Evolutionary conservation across 2,329 filamentous ascomycete genomes (phyloP), one percentile per base, ranked within the genome.

Genomic region (Cytospora chrysosperma): DNA sequence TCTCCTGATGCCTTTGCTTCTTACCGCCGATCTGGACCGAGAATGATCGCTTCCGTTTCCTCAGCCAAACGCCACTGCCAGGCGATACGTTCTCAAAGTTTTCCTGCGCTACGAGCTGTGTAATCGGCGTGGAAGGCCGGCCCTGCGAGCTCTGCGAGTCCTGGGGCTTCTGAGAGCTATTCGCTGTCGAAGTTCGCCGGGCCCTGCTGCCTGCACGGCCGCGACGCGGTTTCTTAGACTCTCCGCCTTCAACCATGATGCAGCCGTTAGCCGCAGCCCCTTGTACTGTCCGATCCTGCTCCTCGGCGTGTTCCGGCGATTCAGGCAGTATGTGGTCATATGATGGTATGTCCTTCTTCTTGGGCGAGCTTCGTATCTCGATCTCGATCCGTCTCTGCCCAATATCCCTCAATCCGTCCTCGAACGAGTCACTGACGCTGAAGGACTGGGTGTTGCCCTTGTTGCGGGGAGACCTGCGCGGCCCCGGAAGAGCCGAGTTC

Each of bases 341-440:
- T 28, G 64, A 53, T n/a, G 54, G 52, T 43, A 61, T 54, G 28
- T 61, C 57, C 24, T 40, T 58, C 49, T 57, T 65, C 30, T 59
- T 66, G 13, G 64, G 64, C 30, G 64, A 66, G 50, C 61, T 66
- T 21, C 61, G 55, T 28, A 64, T 30, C 5, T 56, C 53, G 17
- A 66, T 66, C 47, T 66, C 64, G 26, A 66, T 55, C 37, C 40
- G 57, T 15, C 61, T 57, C n/a, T 57, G 58, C 7, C 54, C 57
- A 34, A 64, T 26, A 9, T 66, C 63, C 5, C 54, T 52, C 30
- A 66, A 40, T 2, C 53, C 61, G 9, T 58, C 57, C 40, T 66
- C 64, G 21, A 64, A 61, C 19, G 61, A 63, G 49, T 80, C 78
- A 62, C 76, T 80, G 58, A 78, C 68, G 15, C 73, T 74, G 67